phyloP scores from a whole-genome alignment of 2,329 filamentous ascomycete species.

The Ophiostoma sp. region DNA sequence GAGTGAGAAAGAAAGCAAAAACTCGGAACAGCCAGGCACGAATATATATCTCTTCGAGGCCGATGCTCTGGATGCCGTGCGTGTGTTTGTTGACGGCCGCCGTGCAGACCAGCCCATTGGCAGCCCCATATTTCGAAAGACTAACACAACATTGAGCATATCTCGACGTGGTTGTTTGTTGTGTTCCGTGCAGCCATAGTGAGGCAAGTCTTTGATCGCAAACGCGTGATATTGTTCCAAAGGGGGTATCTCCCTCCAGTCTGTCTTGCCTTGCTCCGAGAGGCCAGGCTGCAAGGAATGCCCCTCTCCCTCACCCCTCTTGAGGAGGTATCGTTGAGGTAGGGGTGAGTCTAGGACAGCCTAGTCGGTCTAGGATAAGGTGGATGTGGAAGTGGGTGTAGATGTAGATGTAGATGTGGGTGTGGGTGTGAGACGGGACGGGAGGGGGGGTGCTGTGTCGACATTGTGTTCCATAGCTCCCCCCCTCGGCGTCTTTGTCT shows the following conservation, averaged over 20 bases:
- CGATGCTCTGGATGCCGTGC: neutral
- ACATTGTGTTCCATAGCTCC: neutral
- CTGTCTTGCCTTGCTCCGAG: neutral
- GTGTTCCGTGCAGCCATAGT: neutral
- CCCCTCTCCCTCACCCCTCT: conserved; percentile 5
- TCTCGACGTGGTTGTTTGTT: neutral
- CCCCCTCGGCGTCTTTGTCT: neutral
- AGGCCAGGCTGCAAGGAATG: neutral
- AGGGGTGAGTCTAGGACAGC: neutral
- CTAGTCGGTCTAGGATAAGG: neutral
- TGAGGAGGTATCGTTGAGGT: neutral
- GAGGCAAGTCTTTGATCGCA: neutral
- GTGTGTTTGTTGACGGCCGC: neutral
- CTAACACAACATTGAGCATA: conserved; percentile 5
- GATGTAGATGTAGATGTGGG: neutral
- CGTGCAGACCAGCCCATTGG: neutral
- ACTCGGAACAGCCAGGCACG: conserved; percentile 13
- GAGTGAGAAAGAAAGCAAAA: neutral
- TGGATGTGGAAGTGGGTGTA: neutral
- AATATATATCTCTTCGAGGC: conserved; percentile 19
- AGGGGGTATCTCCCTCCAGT: neutral
- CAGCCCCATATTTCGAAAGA: neutral
- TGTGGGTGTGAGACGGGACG: neutral
- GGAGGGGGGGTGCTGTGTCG: neutral
- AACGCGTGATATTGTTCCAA: neutral